Conservation (phyloP, 1,284 basidiomycete species). For the Athelia psychrophila region DNA sequence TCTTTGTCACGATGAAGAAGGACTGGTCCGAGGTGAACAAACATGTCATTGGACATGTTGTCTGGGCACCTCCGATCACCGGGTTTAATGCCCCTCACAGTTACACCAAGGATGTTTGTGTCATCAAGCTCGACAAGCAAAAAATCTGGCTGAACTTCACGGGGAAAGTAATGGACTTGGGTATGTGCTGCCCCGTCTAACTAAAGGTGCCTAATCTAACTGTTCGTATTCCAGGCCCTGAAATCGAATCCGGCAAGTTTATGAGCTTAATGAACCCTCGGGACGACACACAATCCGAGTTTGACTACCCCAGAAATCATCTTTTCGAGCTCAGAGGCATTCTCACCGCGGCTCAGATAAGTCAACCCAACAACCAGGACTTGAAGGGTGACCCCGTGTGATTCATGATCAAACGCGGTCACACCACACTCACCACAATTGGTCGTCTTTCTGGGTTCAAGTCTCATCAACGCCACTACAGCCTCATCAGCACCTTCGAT, state of each 20-base stretch:
- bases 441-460: slow-evolving; percentile 25
- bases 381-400: slow-evolving; percentile 19
- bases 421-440: slow-evolving; percentile 28
- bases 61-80: slow-evolving; percentile 31
- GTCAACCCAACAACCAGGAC: slow-evolving; percentile 22
- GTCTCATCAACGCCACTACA: slow-evolving; percentile 28
- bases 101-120: slow-evolving; percentile 32
- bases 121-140: slow-evolving; percentile 32
- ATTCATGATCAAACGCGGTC: slow-evolving; percentile 31
- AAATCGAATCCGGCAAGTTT: slow-evolving; percentile 20
- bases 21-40: slow-evolving; percentile 24
- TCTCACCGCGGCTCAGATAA: slow-evolving; percentile 26
- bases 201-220: slow-evolving; percentile 18
- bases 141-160: slow-evolving; percentile 29
- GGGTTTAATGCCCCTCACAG: slow-evolving; percentile 15
- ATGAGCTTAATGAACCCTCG: slow-evolving; percentile 15
- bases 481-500: slow-evolving; percentile 16
- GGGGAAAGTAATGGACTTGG: slow-evolving; percentile 29
- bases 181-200: slow-evolving; percentile 23
- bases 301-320: slow-evolving; percentile 28
- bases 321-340: slow-evolving; percentile 26
- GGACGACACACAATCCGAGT: slow-evolving; percentile 18
- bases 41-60: slow-evolving; percentile 32
- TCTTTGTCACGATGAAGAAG: slow-evolving; percentile 25
- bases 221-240: slow-evolving; percentile 23